Evolutionary conservation across 495 filamentous ascomycete genomes (phyloP), one percentile per base, ranked within the genome.

Genomic region (Xylaria scruposa): DNA sequence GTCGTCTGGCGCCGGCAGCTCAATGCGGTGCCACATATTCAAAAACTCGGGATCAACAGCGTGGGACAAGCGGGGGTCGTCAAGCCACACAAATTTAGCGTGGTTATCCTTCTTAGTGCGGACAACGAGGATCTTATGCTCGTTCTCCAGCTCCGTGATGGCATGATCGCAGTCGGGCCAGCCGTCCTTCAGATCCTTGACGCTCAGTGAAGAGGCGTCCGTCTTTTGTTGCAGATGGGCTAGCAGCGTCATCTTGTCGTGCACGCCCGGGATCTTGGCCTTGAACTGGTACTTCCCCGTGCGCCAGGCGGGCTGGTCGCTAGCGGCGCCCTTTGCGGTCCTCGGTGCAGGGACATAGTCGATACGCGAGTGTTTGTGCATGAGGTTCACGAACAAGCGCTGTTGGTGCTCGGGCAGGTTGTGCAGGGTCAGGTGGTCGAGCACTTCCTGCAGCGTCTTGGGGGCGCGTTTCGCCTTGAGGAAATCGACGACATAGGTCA

Each of bases 91-190:
- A 85, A 91, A 92, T 75, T 90, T 89, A 6, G 94, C 88, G 73
- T 90, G 88, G 73, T 93, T 91, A 77, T 98, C 97, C 82, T 98
- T 98, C 85, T 97, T 97, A 68, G 94, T 95, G 49, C 94, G 88
- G 36, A 92, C 91, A 19, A 97, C 92, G 24, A 98, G 84, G 15
- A 98, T 84, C 81, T 92, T 91, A 67, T 93, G 91, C 74, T 91
- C 88, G 24, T 80, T 81, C 85, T 98, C 96, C 68, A 98, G 83
- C 73, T 89, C 85, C 70, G 89, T 87, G 81, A 99, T 92, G 1
- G 91, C 87, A 19, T 90, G 87, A 56, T 93, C 89, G 72, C 92
- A 94, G 71, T 91, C 91, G 7, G 90, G 89, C 96, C 96, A 99
- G 36, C 97, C 97, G 77, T 99, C 96, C 79, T 95, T 95, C 36